These are phyloP conservation scores for Cercospora sp. DNA, from an alignment of 2,329 filamentous ascomycete species.

Conservation along the genomic window DNA sequence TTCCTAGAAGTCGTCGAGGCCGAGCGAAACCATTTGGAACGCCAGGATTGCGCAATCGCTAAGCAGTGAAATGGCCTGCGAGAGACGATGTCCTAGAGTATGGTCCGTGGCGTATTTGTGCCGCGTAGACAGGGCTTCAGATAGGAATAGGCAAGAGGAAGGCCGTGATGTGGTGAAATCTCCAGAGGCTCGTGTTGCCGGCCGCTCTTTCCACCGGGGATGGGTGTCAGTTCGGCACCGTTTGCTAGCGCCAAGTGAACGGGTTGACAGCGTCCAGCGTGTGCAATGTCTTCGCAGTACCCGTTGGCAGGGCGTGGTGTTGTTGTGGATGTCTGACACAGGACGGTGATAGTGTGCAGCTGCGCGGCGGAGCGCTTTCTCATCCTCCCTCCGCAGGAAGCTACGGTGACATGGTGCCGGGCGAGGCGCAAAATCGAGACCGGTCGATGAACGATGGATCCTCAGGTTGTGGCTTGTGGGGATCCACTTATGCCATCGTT, in stretches of 20 bases:
- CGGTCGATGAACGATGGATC: not conserved
- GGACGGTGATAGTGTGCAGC: not conserved
- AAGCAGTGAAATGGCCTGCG: not conserved
- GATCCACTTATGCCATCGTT: not conserved
- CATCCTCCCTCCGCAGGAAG: not conserved
- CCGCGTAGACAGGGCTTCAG: not conserved
- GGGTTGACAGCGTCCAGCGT: not conserved
- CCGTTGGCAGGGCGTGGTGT: not conserved
- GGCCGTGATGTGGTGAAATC: not conserved
- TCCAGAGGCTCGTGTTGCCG: not conserved
- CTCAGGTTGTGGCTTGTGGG: not conserved
- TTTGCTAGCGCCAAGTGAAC: not conserved
- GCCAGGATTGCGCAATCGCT: not conserved
- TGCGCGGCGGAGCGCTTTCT: not conserved
- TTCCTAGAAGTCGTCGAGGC: constrained; percentile 6
- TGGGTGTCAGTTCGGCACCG: not conserved
- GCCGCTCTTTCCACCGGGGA: not conserved
- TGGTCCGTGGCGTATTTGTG: not conserved
- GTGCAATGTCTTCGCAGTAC: not conserved
- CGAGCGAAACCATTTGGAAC: constrained; percentile 3
- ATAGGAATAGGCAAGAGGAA: not conserved
- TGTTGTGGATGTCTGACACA: not conserved
- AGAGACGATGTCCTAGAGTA: not conserved
- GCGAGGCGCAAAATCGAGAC: not conserved
- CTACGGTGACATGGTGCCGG: not conserved